phyloP scores from a whole-genome alignment of 306 rosid genomes.

The Quercus aquifolioides region DNA sequence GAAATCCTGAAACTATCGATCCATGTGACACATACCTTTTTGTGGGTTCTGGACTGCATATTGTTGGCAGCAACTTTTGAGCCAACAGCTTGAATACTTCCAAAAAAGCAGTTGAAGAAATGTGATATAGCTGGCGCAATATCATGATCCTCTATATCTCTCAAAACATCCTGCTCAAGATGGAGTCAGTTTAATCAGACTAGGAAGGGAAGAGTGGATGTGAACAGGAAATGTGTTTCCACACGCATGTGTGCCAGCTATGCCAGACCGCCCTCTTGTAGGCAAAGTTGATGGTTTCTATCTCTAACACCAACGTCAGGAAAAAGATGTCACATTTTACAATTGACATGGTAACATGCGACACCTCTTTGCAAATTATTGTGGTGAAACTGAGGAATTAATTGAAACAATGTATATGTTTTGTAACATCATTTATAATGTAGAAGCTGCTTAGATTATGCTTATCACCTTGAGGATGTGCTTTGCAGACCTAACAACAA shows the following conservation, averaged over 20 bases:
- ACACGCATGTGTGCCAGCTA: not conserved
- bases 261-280: not conserved
- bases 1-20: slow-evolving; percentile 6
- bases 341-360: not conserved
- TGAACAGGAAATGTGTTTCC: no score
- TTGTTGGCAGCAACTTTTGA: slow-evolving; percentile 44
- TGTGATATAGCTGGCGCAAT: slow-evolving; percentile 74
- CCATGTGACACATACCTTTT: slow-evolving; percentile 46
- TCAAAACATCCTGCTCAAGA: slow-evolving; percentile 73
- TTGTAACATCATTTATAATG: not conserved
- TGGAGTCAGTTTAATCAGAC: no score
- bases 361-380: not conserved
- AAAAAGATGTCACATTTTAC: not conserved
- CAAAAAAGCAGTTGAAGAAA: slow-evolving; percentile 87
- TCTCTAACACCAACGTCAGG: not conserved
- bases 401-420: no score
- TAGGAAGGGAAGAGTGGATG: no score
- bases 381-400: not conserved
- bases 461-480: slow-evolving; percentile 78
- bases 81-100: slow-evolving; percentile 64
- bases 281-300: no score
- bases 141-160: slow-evolving; percentile 91
- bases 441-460: slow-evolving; percentile 13
- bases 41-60: slow-evolving; percentile 46
- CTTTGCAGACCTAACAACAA: slow-evolving; percentile 92